phyloP scores from a whole-genome alignment of 1,139 yeast genomes.

The Kodamaea arcana region DNA sequence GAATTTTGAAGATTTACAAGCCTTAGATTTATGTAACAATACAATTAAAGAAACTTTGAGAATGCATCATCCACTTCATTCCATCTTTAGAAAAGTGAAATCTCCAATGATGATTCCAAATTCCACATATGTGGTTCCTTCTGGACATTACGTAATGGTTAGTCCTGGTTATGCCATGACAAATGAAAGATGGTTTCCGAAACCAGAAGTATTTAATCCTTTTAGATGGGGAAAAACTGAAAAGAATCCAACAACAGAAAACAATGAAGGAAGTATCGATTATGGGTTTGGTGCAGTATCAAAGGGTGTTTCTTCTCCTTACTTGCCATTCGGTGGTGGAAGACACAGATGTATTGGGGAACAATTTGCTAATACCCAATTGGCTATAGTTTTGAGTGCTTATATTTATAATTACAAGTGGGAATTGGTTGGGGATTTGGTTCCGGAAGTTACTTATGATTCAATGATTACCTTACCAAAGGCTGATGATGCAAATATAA shows the following conservation, averaged over 20 bases:
- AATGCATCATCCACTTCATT: conserved; percentile 93
- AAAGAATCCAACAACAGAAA: conserved; percentile 1
- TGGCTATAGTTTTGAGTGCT: conserved; percentile 76
- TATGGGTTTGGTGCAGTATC: conserved; percentile 94
- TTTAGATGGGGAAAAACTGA: conserved; percentile 69
- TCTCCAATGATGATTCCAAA: conserved; percentile 75
- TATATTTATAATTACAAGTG: conserved; percentile 74
- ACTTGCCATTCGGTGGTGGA: conserved; percentile 97
- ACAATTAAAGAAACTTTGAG: conserved; percentile 89
- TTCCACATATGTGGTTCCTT: conserved; percentile 76
- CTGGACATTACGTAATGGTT: conserved; percentile 82
- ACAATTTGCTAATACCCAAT: conserved; percentile 91
- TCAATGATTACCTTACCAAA: conserved; percentile 91
- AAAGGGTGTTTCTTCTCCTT: conserved; percentile 92
- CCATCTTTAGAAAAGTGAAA: conserved; percentile 87
- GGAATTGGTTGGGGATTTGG: conserved; percentile 50
- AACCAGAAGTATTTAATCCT: conserved; percentile 68
- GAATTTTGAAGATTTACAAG: conserved; percentile 75
- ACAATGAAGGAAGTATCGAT: conserved; percentile 54
- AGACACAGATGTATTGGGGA: conserved; percentile 99
- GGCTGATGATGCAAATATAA: conserved; percentile 64
- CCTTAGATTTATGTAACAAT: conserved; percentile 75
- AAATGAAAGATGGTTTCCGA: conserved; percentile 71
- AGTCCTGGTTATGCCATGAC: conserved; percentile 91
- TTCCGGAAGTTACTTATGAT: conserved; percentile 82